These are phyloP conservation scores for Spathaspora passalidarum DNA, from an alignment of 805 yeast genomes.

Conservation along the genomic window DNA sequence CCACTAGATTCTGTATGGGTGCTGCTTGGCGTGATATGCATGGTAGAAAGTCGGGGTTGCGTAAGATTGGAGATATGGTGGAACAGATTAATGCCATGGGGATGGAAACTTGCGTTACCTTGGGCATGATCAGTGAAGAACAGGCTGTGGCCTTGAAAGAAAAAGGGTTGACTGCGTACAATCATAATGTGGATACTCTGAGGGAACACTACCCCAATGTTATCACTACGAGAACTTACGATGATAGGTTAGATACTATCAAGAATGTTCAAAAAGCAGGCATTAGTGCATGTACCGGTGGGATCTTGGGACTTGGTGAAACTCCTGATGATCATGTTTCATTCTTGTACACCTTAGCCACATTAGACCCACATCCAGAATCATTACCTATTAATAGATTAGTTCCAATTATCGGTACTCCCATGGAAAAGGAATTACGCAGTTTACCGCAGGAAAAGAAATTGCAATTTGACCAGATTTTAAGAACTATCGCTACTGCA, in stretches of 20 bases:
- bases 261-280: constrained; percentile 62
- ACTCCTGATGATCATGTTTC: constrained; percentile 68
- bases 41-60: constrained; percentile 68
- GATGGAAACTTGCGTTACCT: constrained; percentile 76
- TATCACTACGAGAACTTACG: constrained; percentile 66
- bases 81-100: constrained; percentile 58
- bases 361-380: constrained; percentile 73
- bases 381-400: constrained; percentile 76
- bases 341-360: constrained; percentile 63
- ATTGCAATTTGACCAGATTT: constrained; percentile 56
- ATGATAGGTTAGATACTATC: constrained; percentile 68
- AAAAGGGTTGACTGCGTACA: constrained; percentile 79
- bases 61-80: constrained; percentile 64
- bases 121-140: constrained; percentile 71
- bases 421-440: constrained; percentile 56
- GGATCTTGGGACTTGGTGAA: constrained; percentile 77
- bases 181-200: constrained; percentile 79
- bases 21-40: constrained; percentile 88
- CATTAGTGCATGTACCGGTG: constrained; percentile 72
- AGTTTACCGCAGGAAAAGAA: constrained; percentile 36
- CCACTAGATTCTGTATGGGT: constrained; percentile 80
- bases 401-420: constrained; percentile 79
- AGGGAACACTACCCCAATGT: constrained; percentile 74
- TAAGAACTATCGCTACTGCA: constrained; percentile 74
- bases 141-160: constrained; percentile 59